Evolutionary conservation across 1,139 yeast genomes (phyloP), one percentile per base, ranked within the genome.

Genomic region (Pichia sp.): DNA sequence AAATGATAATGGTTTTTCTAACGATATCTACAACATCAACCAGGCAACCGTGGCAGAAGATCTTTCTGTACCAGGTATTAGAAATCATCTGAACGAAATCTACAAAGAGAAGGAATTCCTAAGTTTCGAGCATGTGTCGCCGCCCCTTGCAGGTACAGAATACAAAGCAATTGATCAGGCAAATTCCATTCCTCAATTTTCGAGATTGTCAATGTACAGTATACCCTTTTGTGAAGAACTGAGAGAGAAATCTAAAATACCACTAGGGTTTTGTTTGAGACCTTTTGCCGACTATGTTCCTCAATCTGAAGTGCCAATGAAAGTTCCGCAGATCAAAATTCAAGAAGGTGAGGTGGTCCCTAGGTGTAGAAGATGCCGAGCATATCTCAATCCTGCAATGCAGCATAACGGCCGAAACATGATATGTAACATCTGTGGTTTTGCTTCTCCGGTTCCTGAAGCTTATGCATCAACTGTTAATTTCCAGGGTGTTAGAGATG

Each of bases 361-460:
- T 41, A 80, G 99, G 64, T 93, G 99, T 71, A 80, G 82, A 61
- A 84, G 99, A 57, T 93, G 99, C 71, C 80, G 97, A 57, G 80
- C 96, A 1, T 93, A 90, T 69, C 78, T 90, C 61, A 93, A 93
- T 67, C 96, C 98, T 2, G 81, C 84, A 16, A 87, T 88, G 84
- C 85, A 83, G 62, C 81, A 84, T 47, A 51, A 42, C 41, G 44
- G 42, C 29, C 50, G 47, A 26, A 76, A 74, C 58, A 87, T 89
- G 70, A 77, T 82, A 30, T 93, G 99, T 74, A 93, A 93, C 70
- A 81, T 93, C 65, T 93, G 99, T 72, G 85, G 84, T 59, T 88
- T 87, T 63, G 80, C 90, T 55, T 87, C 86, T 64, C 74, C 75
- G 6, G 84, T 87, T 8, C 90, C 96, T 0, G 69, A 72, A 8